A percentile compares a stretch with the other conserved stretches of the same genome.
phyloP scores from a whole-genome alignment of 805 yeast species.

The Saccharomycopsis sp. region DNA sequence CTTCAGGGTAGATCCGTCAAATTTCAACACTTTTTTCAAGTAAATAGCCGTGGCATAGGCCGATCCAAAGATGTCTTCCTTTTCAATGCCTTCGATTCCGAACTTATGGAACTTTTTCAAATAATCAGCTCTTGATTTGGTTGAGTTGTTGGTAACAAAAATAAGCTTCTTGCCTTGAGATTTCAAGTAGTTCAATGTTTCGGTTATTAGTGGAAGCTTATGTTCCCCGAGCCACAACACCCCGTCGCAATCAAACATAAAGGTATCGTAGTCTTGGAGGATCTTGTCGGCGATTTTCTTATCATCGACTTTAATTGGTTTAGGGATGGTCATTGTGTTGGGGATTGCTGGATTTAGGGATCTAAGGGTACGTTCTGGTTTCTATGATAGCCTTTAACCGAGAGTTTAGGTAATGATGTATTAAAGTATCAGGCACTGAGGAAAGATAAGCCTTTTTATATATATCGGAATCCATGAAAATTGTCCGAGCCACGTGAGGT shows the following conservation, averaged over 20 bases:
- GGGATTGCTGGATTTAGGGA: conserved; percentile 15
- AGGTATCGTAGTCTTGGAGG: conserved; percentile 68
- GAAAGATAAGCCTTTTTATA: too few species aligned
- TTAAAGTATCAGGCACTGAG: not conserved
- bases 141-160: conserved; percentile 93
- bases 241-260: conserved; percentile 95
- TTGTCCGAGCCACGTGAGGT: too few species aligned
- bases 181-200: conserved; percentile 59
- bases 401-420: not conserved
- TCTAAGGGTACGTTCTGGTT: conserved; percentile 16
- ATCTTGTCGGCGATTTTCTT: conserved; percentile 46
- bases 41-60: conserved; percentile 90
- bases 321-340: conserved; percentile 12
- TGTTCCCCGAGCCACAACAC: conserved; percentile 91
- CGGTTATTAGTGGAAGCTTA: conserved; percentile 69
- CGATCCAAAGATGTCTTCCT: conserved; percentile 81
- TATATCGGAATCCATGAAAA: too few species aligned
- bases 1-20: conserved; percentile 65
- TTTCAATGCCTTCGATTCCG: conserved; percentile 33
- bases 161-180: conserved; percentile 56
- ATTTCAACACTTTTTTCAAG: conserved; percentile 63
- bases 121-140: conserved; percentile 79
- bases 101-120: conserved; percentile 63
- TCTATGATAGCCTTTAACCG: not conserved
- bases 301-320: conserved; percentile 43